These are phyloP conservation scores for Dactylis glomerata DNA, from an alignment of 176 grass and related monocot genomes.

Conservation along the genomic window DNA sequence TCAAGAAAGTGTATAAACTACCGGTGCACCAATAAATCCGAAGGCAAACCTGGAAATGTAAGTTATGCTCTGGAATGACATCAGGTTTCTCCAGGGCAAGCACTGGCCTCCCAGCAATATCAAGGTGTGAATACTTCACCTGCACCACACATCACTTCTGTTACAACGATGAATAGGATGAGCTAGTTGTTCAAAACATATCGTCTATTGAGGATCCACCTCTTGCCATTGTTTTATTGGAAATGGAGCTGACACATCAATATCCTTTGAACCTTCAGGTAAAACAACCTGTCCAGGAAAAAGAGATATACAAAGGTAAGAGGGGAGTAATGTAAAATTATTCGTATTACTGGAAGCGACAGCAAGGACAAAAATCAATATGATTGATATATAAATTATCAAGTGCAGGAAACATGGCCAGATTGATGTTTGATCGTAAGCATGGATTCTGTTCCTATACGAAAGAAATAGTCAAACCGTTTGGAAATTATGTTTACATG, in stretches of 20 bases:
- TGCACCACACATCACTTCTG: slow-evolving; percentile 37
- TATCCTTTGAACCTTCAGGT: slow-evolving; percentile 95
- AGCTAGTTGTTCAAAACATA: background rate
- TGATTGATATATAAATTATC: no score
- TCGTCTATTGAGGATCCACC: slow-evolving; percentile 34
- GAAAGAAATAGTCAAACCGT: background rate
- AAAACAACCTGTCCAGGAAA: slow-evolving; percentile 66
- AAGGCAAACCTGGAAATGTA: slow-evolving; percentile 81
- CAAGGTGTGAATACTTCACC: slow-evolving; percentile 98
- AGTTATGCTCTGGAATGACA: slow-evolving; percentile 95
- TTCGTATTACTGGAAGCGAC: background rate
- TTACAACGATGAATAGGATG: slow-evolving; percentile 25
- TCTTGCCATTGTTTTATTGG: slow-evolving; percentile 70
- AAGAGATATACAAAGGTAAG: slow-evolving; percentile 8
- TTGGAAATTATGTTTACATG: background rate
- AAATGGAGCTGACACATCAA: slow-evolving; percentile 74
- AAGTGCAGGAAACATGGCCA: background rate
- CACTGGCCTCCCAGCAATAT: slow-evolving; percentile 85
- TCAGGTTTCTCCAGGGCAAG: slow-evolving; percentile 77
- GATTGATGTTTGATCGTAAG: background rate
- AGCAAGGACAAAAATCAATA: background rate
- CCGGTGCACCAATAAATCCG: background rate
- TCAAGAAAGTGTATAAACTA: background rate
- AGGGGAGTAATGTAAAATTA: background rate
- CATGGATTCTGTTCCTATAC: background rate